Percentiles rank a stretch among this genome's conserved stretches.
phyloP scores from a whole-genome alignment of 2,329 filamentous ascomycete species.

The Colletotrichum coccodes region DNA sequence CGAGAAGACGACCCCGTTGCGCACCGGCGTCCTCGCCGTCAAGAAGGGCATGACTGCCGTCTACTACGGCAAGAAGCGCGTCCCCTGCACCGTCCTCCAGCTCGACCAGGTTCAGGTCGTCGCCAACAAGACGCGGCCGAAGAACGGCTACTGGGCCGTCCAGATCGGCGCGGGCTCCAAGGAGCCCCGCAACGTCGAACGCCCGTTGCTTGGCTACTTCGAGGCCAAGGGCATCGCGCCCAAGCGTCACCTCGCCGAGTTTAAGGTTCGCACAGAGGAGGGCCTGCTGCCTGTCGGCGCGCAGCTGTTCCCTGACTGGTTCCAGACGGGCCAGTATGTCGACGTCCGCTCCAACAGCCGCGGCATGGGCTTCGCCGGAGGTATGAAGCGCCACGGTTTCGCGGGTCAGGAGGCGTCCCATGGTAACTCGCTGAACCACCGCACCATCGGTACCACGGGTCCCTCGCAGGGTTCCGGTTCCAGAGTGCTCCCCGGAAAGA shows the following conservation, averaged over 20 bases:
- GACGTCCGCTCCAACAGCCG: constrained; percentile 83
- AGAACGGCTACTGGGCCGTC: constrained; percentile 93
- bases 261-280: constrained; percentile 78
- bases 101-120: constrained; percentile 93
- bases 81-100: constrained; percentile 91
- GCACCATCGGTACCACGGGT: constrained; percentile 89
- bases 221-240: constrained; percentile 83
- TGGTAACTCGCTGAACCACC: constrained; percentile 94
- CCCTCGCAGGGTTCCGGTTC: constrained; percentile 92
- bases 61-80: constrained; percentile 82
- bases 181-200: constrained; percentile 79
- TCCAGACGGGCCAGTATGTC: constrained; percentile 88
- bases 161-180: constrained; percentile 86
- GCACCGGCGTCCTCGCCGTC: constrained; percentile 84
- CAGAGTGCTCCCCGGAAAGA: constrained; percentile 93
- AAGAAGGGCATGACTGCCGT: constrained; percentile 98
- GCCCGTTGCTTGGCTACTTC: constrained; percentile 88
- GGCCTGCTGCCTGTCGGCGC: constrained; percentile 83
- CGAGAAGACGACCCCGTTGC: constrained; percentile 68
- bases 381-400: constrained; percentile 97
- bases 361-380: constrained; percentile 95
- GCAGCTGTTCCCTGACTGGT: constrained; percentile 87
- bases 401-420: constrained; percentile 89
- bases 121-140: constrained; percentile 81
- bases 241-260: constrained; percentile 87